Base-by-base conservation (phyloP, 1,284 basidiomycete genomes). In the Pseudozyma hubeiensis region DNA sequence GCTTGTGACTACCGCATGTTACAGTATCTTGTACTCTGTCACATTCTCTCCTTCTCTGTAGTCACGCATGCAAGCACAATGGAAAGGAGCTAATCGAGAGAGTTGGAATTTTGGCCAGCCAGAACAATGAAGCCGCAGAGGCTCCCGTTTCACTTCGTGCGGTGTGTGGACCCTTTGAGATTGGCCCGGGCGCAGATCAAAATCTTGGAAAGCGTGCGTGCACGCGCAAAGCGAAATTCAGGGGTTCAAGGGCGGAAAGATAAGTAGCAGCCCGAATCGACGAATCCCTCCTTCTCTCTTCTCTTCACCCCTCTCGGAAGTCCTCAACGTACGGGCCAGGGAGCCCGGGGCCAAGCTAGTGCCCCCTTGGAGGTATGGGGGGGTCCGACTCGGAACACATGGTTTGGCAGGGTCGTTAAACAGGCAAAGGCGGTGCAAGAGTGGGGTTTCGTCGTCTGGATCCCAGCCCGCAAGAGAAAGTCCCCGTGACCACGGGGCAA, bases 381-480 rank as follows among this genome's bases (percentile, higher is more conserved):
- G 65, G 65, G 59, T 68, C 65, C 65, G 65, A 39, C 50, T 30
- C 50, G 13, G 4, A 41, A n/a, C 40, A 41, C 13, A 41, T n/a
- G 40, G 13, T 41, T 41, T 7, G 13, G 40, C 40, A 41, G 43
- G 43, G 58, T 46, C 41, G 51, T 46, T 52, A 60, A 34, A 44
- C 17, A 41, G 5, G 2, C n/a, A 37, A 14, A 37, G 35, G 7
- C n/a, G 11, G 35, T 14, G 35, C 9, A 16, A 16, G 40, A 41
- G n/a, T 14, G 11, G 40, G 40, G 40, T 41, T 16, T 41, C 11
- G 40, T 41, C 11, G 11, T n/a, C 16, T 41, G 24, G 24, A 24
- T 4, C 40, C 40, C 40, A 16, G 11, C 40, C 40, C 40, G 40
- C 40, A 41, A 16, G n/a, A 13, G 40, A 41, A 41, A 17, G 11